These are phyloP conservation scores for Naematelia aurantialba DNA, from an alignment of 768 basidiomycete species.

Conservation along the genomic window DNA sequence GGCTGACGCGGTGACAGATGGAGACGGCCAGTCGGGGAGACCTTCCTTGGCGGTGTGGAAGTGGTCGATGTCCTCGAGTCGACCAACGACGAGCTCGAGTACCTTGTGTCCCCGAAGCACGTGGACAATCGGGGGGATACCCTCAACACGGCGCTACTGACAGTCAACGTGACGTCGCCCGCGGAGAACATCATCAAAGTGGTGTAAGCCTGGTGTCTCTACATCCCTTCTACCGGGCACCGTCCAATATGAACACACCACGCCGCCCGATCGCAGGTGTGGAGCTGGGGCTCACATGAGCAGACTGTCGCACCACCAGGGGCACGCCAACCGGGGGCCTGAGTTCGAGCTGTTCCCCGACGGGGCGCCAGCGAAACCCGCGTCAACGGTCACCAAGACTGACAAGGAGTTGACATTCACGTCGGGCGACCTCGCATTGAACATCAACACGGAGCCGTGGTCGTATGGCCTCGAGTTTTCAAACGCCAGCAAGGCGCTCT, in stretches of 20 bases:
- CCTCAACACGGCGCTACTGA: slow-evolving; percentile 56
- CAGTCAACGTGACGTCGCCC: slow-evolving; percentile 50
- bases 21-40: slow-evolving; percentile 56
- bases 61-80: slow-evolving; percentile 55
- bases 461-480: slow-evolving; percentile 23
- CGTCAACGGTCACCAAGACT: slow-evolving; percentile 51
- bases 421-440: slow-evolving; percentile 16
- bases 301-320: neutral
- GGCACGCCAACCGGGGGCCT: slow-evolving; percentile 43
- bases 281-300: neutral
- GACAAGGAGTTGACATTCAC: slow-evolving; percentile 41
- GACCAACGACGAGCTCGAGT: slow-evolving; percentile 56
- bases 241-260: too few relatives aligned
- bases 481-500: slow-evolving; percentile 20
- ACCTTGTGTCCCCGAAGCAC: slow-evolving; percentile 56
- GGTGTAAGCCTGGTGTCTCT: slow-evolving; percentile 27
- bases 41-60: slow-evolving; percentile 62
- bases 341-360: slow-evolving; percentile 64
- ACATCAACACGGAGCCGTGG: slow-evolving; percentile 13
- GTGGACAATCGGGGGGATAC: slow-evolving; percentile 44
- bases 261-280: too few relatives aligned
- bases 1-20: slow-evolving; percentile 16
- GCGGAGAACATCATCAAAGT: slow-evolving; percentile 48
- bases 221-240: too few relatives aligned
- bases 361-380: slow-evolving; percentile 56